Base-by-base conservation (phyloP, 495 filamentous ascomycete genomes). In the Aspergillus kassunensis region DNA sequence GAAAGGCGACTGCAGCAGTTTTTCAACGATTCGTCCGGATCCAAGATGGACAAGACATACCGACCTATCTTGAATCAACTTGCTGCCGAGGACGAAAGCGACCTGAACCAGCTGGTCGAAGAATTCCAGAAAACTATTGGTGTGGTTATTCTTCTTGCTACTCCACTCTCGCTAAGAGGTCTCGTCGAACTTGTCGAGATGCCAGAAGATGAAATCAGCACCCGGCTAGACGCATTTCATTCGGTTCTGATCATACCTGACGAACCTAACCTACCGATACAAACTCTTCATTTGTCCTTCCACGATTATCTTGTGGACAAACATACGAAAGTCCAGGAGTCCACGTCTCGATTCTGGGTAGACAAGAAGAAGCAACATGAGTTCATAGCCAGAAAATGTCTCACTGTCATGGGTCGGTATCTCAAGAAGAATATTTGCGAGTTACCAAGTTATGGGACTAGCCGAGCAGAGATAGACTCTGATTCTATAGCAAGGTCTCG, bases 381-480 rank as follows among this genome's bases (percentile, higher is more conserved):
- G 11, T 13, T n/a, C 53, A 7, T 10, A 15, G 7, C 39, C 60
- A 16, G 13, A 43, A 0, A 44, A 3, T 77, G 62, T 54, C 56
- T 77, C 40, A 5, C 57, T 36, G 15, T 65, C 5, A 68, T 69
- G 60, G 59, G 59, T 30, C 27, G 34, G 21, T 16, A 56, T 20
- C 54, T 74, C 2, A 48, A 59, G 16, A 25, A 65, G 43, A 59
- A 79, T 56, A 75, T 79, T 9, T 76, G 68, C 49, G 44, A 58
- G 16, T 47, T 73, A 6, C 35, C 27, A 41, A 49, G 51, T 20
- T 61, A 58, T 24, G 64, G 66, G 25, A 60, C 44, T 23, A 40
- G 51, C 16, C 31, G 51, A n/a, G 49, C 2, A 0, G 55, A 66
- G 1, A 57, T 74, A 12, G 49, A 59, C 45, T 2, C 15, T 25